Evolutionary conservation across 2,329 filamentous ascomycete species (phyloP), one percentile per base, ranked within the genome.

Genomic region (Fusarium beomiforme): DNA sequence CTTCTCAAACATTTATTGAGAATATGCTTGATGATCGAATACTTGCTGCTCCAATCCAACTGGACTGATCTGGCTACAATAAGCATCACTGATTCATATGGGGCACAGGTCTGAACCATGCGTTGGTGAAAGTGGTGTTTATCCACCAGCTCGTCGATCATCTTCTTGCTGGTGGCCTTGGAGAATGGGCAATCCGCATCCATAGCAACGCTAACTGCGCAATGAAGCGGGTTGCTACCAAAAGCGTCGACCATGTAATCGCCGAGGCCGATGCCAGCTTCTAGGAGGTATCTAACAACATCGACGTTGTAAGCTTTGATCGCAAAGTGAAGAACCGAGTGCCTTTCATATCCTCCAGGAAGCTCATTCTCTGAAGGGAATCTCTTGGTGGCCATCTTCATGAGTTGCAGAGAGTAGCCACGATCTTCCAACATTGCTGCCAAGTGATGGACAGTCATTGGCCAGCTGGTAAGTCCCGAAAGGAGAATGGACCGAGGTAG

Each of bases 241-340:
- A 34, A 21, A 12, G n/a, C 29, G 17, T 66, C 64, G 8, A 60
- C 46, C 26, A 67, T 60, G 13, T 37, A 24, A 6, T 12, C 9
- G 3, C 23, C 44, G 5, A 44, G 3, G 19, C 42, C 63, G 9
- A 36, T 24, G 9, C 31, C 8, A 2, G 5, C 8, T 11, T n/a
- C 8, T 16, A 66, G 17, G 13, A 66, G 26, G 7, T 21, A 17
- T 19, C 17, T 14, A 4, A 66, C 23, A 10, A 9, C 51, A 16
- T 9, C 10, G 10, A 17, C 2, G n/a, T 50, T 66, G 16, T 37
- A 36, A 5, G 63, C 63, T 10, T 34, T 33, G 37, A 60, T 31
- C 5, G 64, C 64, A 36, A 66, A 21, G 19, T 66, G 62, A 11
- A 60, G 23, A 21, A 67, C 39, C 7, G 64, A 66, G 17, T 19